A percentile compares a stretch with the other conserved stretches of the same genome.
Conservation (phyloP, 495 filamentous ascomycete genomes). For the Trichocladium uniseriatum region DNA sequence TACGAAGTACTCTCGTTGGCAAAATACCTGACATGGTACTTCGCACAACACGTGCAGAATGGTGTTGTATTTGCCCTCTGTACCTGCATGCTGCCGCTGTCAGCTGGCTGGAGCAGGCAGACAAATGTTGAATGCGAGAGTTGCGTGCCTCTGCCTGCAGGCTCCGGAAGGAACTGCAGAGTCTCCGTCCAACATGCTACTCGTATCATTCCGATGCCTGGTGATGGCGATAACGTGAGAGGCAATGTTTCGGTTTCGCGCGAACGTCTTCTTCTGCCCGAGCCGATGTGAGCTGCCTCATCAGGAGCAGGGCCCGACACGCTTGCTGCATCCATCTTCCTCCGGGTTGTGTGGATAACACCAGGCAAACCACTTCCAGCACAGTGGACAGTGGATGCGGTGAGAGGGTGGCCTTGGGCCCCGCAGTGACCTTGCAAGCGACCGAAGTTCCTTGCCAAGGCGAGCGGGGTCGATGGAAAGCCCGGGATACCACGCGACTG, state of each 20-base stretch:
- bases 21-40: too few relatives aligned
- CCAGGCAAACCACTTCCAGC: conserved; percentile 1
- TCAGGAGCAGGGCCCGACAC: conserved; percentile 11
- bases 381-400: not conserved
- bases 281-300: conserved; percentile 9
- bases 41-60: conserved; percentile 7
- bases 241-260: not conserved
- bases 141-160: too few relatives aligned
- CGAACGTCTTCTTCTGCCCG: not conserved
- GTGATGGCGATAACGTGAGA: too few relatives aligned
- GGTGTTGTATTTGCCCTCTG: not conserved
- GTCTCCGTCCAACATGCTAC: too few relatives aligned
- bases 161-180: too few relatives aligned
- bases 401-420: not conserved
- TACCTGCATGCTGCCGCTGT: conserved; percentile 23
- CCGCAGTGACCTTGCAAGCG: not conserved
- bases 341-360: not conserved
- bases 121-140: too few relatives aligned
- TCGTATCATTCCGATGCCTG: too few relatives aligned
- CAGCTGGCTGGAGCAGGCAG: conserved; percentile 4
- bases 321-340: not conserved
- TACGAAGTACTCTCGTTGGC: too few relatives aligned
- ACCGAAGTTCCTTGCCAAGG: not conserved
- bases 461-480: not conserved
- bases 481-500: too few relatives aligned